These are phyloP conservation scores for Collybiopsis confluens DNA, from an alignment of 768 basidiomycete species.

Conservation along the genomic window DNA sequence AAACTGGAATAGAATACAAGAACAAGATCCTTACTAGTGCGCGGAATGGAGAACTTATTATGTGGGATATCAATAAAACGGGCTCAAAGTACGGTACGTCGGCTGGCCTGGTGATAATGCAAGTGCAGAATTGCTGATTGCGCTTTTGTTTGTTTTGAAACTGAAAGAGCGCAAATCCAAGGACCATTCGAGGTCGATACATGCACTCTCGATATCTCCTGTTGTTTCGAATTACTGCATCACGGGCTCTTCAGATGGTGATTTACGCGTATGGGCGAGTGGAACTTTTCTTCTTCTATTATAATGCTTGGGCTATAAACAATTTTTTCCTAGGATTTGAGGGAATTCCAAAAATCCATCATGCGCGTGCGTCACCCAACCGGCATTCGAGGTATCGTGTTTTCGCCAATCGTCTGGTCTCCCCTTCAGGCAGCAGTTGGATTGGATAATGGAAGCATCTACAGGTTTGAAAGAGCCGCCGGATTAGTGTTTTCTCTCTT, in stretches of 20 bases:
- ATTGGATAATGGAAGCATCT: slow-evolving; percentile 67
- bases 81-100: slow-evolving; percentile 67
- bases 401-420: slow-evolving; percentile 62
- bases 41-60: slow-evolving; percentile 75
- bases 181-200: slow-evolving; percentile 70
- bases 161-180: slow-evolving; percentile 63
- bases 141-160: neutral
- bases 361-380: slow-evolving; percentile 70
- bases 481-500: neutral
- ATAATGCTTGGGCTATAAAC: neutral
- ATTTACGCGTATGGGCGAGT: slow-evolving; percentile 76
- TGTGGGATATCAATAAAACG: slow-evolving; percentile 75
- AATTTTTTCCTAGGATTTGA: slow-evolving; percentile 51
- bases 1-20: slow-evolving; percentile 45
- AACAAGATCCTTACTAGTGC: slow-evolving; percentile 80
- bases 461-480: slow-evolving; percentile 36
- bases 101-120: neutral
- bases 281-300: neutral
- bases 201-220: slow-evolving; percentile 64
- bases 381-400: slow-evolving; percentile 63
- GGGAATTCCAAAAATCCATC: slow-evolving; percentile 63
- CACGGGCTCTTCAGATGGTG: slow-evolving; percentile 77
- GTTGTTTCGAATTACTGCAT: slow-evolving; percentile 68
- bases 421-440: slow-evolving; percentile 69
- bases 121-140: neutral